phyloP scores from a whole-genome alignment of 2,329 filamentous ascomycete genomes.

The Zymoseptoria ardabiliae region DNA sequence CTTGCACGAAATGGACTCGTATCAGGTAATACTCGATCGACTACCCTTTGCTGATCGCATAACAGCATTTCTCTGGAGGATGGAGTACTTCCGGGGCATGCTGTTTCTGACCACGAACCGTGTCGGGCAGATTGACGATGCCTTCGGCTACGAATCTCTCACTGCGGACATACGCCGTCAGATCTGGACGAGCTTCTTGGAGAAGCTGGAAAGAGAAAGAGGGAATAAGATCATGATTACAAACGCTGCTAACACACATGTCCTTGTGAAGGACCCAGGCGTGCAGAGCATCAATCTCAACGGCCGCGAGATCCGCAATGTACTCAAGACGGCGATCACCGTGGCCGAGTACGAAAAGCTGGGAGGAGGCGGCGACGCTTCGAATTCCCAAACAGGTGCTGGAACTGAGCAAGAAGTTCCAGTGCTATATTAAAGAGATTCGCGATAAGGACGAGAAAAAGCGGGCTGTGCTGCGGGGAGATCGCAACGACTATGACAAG shows the following conservation, averaged over 20 bases:
- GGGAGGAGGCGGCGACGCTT: not conserved
- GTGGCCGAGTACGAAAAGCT: conserved; percentile 8
- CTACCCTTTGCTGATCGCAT: not conserved
- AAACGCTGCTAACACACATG: not conserved
- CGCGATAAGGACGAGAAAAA: too few species aligned
- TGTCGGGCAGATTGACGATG: conserved; percentile 29
- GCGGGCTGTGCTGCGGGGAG: too few species aligned
- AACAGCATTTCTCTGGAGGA: not conserved
- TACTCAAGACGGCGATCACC: conserved; percentile 19
- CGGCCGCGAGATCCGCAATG: conserved; percentile 27
- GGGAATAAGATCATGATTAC: not conserved
- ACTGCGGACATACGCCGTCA: conserved; percentile 13
- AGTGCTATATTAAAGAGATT: too few species aligned
- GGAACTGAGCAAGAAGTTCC: too few species aligned
- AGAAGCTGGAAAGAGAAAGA: not conserved
- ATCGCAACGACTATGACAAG: too few species aligned
- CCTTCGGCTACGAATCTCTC: conserved; percentile 28
- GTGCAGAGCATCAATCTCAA: conserved; percentile 23
- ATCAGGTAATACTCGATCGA: not conserved
- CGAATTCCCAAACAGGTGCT: too few species aligned
- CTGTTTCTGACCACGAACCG: conserved; percentile 34
- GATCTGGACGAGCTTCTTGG: conserved; percentile 21
- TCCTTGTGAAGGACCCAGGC: not conserved
- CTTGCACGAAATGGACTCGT: not conserved
- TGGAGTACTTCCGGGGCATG: conserved; percentile 31